Conservation (phyloP, 768 basidiomycete genomes). For the Leucocoprinus sp. region DNA sequence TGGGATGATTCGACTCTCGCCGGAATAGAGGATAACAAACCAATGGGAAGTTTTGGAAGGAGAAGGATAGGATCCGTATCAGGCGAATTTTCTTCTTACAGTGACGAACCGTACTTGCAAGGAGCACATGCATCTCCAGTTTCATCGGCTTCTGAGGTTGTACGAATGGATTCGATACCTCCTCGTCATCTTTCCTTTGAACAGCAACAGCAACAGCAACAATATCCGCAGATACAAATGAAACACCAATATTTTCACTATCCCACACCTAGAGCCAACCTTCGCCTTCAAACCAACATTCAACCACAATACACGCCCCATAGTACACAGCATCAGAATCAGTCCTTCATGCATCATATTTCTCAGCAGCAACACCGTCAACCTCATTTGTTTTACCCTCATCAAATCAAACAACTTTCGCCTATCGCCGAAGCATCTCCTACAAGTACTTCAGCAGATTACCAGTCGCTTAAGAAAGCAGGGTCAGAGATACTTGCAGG, state of each 20-base stretch:
- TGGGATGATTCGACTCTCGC: background rate
- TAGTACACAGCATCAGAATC: background rate
- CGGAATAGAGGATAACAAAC: conserved; percentile 11
- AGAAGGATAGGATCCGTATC: background rate
- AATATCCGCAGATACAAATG: conserved; percentile 13
- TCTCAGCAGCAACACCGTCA: background rate
- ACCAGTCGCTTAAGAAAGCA: conserved; percentile 8
- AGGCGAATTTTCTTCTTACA: no score
- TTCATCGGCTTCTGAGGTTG: background rate
- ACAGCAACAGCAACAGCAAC: conserved; percentile 10
- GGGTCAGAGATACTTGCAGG: conserved; percentile 6
- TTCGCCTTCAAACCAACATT: conserved; percentile 5
- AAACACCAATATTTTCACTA: background rate
- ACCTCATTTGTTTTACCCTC: conserved; percentile 13
- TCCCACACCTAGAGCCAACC: background rate
- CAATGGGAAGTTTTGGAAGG: conserved; percentile 5
- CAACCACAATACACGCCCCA: background rate
- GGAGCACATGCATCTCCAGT: background rate
- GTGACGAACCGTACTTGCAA: background rate
- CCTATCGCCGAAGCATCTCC: conserved; percentile 60
- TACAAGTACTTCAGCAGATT: conserved; percentile 6
- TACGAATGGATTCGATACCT: background rate
- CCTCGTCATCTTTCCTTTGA: background rate
- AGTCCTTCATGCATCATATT: background rate
- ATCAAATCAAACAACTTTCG: conserved; percentile 43